Evolutionary conservation across 352 stramenopile species (phyloP), one percentile per base, ranked within the genome.

Genomic region (Pythium monospermum): DNA sequence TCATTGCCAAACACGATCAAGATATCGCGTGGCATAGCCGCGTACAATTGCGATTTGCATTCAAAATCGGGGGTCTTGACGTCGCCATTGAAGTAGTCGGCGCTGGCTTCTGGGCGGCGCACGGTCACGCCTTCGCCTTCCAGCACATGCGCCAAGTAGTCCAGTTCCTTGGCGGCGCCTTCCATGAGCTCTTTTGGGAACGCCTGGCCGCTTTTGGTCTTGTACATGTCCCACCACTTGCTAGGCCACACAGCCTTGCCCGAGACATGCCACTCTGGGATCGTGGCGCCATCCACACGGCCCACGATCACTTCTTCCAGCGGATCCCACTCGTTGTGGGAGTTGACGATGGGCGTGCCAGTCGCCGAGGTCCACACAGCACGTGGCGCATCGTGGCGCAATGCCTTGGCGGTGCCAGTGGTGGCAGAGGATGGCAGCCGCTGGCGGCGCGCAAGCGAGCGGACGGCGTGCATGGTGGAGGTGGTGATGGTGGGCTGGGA

Each of bases 141-240:
- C 2, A 96, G 75, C 44, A 96, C 83, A 11, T 92, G 55, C 1
- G 80, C 73, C 23, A 96, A 73, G 55, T 96, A 91, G 70, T 96
- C 84, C 21, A 96, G 76, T 48, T 95, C 86, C 51, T 83, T 82
- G 41, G 68, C 65, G 0, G 85, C 85, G 33, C 70, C 73, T 27
- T 82, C 65, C 53, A 93, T 77, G 37, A 96, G 71, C 41, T 95
- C 64, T 43, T 69, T 57, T 13, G 84, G 84, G 70, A 96, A 96
- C 21, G 71, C 54, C 57, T 87, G 66, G 11, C 86, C 86, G 46
- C 69, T 76, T 51, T 92, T 64, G 40, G 64, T 88, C 67, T 95
- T 90, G 73, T 92, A 95, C 84, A 96, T 94, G 44, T 94, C 73
- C 86, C 86, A 96, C 62, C 85, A 87, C 49, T 92, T 92, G 43